phyloP scores from a whole-genome alignment of 805 yeast species.

The Lipomyces kockii region DNA sequence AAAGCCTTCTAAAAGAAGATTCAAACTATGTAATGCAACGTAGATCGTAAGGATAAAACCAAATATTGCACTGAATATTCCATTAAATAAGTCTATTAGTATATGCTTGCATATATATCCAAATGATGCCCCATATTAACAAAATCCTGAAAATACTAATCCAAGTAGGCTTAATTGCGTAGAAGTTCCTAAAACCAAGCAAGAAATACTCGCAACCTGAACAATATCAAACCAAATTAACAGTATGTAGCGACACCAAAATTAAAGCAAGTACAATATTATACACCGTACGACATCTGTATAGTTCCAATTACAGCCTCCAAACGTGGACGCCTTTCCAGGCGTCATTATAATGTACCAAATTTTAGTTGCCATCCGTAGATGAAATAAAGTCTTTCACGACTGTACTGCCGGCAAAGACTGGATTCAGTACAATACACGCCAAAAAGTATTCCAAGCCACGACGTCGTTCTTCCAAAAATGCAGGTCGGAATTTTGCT shows the following conservation, averaged over 20 bases:
- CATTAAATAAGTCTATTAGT: not conserved
- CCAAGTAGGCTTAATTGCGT: not conserved
- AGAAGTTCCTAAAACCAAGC: not conserved
- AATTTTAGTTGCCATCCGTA: not conserved
- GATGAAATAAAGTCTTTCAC: conserved; percentile 45
- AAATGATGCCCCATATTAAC: not conserved
- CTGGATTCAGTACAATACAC: conserved; percentile 53
- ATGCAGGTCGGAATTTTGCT: conserved; percentile 44
- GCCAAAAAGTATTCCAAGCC: conserved; percentile 54
- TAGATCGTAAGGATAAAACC: not conserved
- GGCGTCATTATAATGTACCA: not conserved
- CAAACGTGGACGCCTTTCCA: not conserved
- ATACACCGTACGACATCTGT: not conserved
- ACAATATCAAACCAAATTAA: not conserved
- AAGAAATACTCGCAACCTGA: not conserved
- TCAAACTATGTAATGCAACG: not conserved
- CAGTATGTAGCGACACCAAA: not conserved
- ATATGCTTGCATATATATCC: not conserved
- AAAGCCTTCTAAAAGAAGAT: not conserved
- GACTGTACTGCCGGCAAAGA: conserved; percentile 43
- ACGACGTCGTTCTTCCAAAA: conserved; percentile 48
- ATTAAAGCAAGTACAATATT: not conserved
- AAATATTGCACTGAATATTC: not conserved
- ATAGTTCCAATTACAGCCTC: not conserved
- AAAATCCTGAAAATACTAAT: not conserved